Base-by-base conservation (phyloP, 495 filamentous ascomycete genomes). In the Bacidia rubella region DNA sequence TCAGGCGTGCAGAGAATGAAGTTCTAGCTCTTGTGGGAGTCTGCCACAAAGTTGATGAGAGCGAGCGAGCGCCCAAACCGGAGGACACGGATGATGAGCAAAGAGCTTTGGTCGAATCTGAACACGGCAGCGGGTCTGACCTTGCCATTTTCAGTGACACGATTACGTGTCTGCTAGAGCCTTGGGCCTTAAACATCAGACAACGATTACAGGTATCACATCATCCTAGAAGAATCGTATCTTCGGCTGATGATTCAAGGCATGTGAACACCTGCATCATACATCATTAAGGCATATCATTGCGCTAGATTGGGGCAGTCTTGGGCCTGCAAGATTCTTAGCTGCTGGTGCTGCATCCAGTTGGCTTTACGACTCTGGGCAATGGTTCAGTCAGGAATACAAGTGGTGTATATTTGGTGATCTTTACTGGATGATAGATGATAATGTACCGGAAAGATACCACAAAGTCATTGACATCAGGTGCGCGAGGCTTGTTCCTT, bases 11-110 rank as follows among this genome's bases (percentile, higher is more conserved):
- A 0, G 74, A 77, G 53, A 79, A 79, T 67, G 75, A 78, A 57
- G 71, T 79, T 10, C 66, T 76, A n/a, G 71, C 73, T 11, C 76
- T 72, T 1, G 74, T 77, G 66, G 74, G 75, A 2, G 66, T 75
- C 20, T 74, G 75, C 43, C 70, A 70, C 50, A 71, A 68, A 51
- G 61, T 66, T 32, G 69, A 72, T 56, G 68, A 70, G 49, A 44
- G 39, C 22, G 22, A 41, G 21, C 10, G 11, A 15, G 32, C 17
- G 17, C 21, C 38, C 10, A 10, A 17, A 21, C 1, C 32, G 15
- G 26, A 43, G 35, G 12, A 17, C 0, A 32, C 38, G 62, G 66
- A 39, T 67, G 62, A 24, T 24, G 55, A 35, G 58, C 60, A 17
- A 65, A 62, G 35, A 42, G 12, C 38, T 29, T 50, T 74, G 44